Base-by-base conservation (phyloP, 352 stramenopile species). In the Pythium aristosporum region DNA sequence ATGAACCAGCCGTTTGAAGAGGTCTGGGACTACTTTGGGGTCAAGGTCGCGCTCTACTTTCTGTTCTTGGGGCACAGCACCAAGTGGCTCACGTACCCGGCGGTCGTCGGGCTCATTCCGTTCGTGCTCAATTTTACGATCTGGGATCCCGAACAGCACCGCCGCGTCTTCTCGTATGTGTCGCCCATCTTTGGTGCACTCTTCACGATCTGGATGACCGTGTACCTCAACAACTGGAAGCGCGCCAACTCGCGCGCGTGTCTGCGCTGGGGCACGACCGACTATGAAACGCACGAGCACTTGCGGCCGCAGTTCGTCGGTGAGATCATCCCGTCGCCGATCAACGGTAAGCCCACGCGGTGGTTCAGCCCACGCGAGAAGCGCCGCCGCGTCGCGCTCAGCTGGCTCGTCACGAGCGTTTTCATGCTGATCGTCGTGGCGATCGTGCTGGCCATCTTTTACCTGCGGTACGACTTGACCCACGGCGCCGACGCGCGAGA, bases 11-110 rank as follows among this genome's bases (percentile, higher is more conserved):
- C 85, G 0, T 90, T 94, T 47, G 80, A 92, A 56, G 75, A 77
- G 25, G 87, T 94, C 54, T 89, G 85, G 61, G 75, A 89, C 57
- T 94, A 94, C 68, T 94, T 92, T 71, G 85, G 85, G 53, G 83
- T 89, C 61, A 90, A 98, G 72, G 91, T 99, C 58, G 91, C 91
- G 21, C 96, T 99, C 59, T 99, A 99, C 77, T 99, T 99, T 71
- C 75, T 97, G 37, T 99, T 97, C 85, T 65, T 99, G 23, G 93
- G 98, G 15, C 94, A 99, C 74, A 97, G 96, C 73, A 98, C 95
- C 41, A 93, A 94, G 59, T 98, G 97, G 83, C 78, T 99, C 30
- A 68, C 98, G n/a, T 96, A 97, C 57, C 87, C 97, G 21, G 94
- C 90, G 42, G 57, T 98, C 20, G 65, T 98, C 46, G 96, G 96